These are phyloP conservation scores for Pyrenochaeta sp. DNA, from an alignment of 2,329 filamentous ascomycete genomes.

Conservation along the genomic window DNA sequence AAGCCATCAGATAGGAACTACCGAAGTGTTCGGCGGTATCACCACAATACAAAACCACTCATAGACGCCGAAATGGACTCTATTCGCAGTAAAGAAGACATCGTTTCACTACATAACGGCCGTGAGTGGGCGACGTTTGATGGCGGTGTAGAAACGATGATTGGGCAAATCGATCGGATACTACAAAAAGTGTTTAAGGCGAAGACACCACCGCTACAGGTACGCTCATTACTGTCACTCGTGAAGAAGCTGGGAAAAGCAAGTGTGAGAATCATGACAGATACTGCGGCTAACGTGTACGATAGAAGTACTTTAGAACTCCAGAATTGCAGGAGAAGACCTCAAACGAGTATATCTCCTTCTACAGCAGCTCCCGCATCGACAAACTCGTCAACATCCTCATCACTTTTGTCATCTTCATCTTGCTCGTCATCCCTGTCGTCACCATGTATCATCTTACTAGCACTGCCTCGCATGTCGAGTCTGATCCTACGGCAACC, in stretches of 20 bases:
- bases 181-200: conserved; percentile 33
- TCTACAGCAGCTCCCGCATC: conserved; percentile 49
- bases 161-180: conserved; percentile 35
- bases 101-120: conserved; percentile 49
- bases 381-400: conserved; percentile 53
- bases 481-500: background rate
- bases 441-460: conserved; percentile 52
- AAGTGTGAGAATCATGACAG: background rate
- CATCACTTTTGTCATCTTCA: conserved; percentile 55
- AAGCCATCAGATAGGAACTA: conserved; percentile 53
- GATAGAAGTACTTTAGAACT: conserved; percentile 50
- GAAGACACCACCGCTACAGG: conserved; percentile 35
- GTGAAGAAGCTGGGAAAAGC: background rate
- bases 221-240: conserved; percentile 7
- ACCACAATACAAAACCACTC: conserved; percentile 48
- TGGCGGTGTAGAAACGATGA: conserved; percentile 47
- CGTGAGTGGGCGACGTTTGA: conserved; percentile 55
- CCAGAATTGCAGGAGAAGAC: conserved; percentile 51
- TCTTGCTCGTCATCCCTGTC: conserved; percentile 53
- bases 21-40: conserved; percentile 48
- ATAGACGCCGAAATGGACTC: conserved; percentile 47
- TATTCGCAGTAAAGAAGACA: conserved; percentile 53
- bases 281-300: background rate
- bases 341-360: conserved; percentile 40
- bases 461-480: conserved; percentile 14